These are phyloP conservation scores for Boletus nobilissimus DNA, from an alignment of 1,284 basidiomycete genomes.

Conservation along the genomic window DNA sequence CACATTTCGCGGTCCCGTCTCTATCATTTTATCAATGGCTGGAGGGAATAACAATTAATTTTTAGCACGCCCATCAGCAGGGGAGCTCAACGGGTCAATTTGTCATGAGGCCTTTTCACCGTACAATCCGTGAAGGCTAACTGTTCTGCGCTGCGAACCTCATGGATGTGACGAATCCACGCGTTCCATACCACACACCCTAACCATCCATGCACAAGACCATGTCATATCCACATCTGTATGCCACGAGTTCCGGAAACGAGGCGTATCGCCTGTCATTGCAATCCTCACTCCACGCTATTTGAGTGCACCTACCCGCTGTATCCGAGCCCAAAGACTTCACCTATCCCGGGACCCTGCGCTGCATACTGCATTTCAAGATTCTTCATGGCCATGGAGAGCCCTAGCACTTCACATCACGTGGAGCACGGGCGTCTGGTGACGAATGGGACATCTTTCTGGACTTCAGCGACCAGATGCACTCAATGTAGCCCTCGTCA, in stretches of 20 bases:
- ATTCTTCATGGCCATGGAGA: not conserved
- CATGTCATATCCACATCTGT: slow-evolving; percentile 4
- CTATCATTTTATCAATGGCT: not conserved
- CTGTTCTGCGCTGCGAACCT: not conserved
- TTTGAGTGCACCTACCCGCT: slow-evolving; percentile 10
- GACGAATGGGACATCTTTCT: not conserved
- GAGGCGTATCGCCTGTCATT: not conserved
- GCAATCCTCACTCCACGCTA: not conserved
- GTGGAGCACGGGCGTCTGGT: not conserved
- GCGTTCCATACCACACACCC: slow-evolving; percentile 16
- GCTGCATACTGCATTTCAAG: not conserved
- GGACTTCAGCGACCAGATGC: slow-evolving; percentile 18
- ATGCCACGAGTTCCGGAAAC: not conserved
- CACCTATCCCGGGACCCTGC: not conserved
- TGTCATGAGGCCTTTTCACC: not conserved
- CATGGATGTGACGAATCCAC: slow-evolving; percentile 15
- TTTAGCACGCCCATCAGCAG: not conserved
- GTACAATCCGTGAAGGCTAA: not conserved
- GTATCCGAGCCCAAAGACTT: not conserved
- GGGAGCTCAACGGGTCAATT: not conserved
- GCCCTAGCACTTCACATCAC: slow-evolving; percentile 1
- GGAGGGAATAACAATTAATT: not conserved
- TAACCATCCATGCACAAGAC: not conserved
- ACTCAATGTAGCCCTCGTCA: slow-evolving; percentile 26
- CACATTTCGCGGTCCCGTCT: not conserved